These are phyloP conservation scores for Phyllosticta paracitricarpa DNA, from an alignment of 2,329 filamentous ascomycete species.

Conservation along the genomic window DNA sequence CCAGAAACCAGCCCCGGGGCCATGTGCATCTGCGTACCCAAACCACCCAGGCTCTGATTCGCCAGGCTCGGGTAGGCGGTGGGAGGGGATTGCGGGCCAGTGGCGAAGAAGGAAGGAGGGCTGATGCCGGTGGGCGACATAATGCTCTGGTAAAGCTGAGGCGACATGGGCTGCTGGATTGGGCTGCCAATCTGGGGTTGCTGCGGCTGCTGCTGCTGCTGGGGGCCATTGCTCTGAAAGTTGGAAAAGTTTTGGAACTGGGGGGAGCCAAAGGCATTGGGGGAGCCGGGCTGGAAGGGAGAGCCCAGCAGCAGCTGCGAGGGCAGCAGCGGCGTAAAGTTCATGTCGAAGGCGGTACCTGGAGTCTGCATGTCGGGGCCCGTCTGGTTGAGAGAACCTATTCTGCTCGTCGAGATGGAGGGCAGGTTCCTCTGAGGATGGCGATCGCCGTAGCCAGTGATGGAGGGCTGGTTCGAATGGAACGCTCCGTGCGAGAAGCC, in stretches of 20 bases:
- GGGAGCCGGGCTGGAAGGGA: constrained; percentile 92
- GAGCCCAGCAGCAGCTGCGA: constrained; percentile 91
- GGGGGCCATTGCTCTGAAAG: constrained; percentile 50
- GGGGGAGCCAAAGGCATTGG: constrained; percentile 77
- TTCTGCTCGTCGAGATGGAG: constrained; percentile 77
- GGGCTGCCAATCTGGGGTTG: constrained; percentile 61
- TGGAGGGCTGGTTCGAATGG: constrained; percentile 62
- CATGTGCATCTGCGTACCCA: constrained; percentile 66
- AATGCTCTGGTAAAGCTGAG: constrained; percentile 73
- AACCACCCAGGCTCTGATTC: constrained; percentile 49
- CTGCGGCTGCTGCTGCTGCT: constrained; percentile 49
- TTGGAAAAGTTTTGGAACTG: constrained; percentile 79
- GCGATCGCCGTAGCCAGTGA: constrained; percentile 75
- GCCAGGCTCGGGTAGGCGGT: constrained; percentile 58
- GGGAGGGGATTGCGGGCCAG: constrained; percentile 76
- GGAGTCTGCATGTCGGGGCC: constrained; percentile 72
- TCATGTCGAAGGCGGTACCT: constrained; percentile 89
- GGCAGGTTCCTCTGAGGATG: constrained; percentile 85
- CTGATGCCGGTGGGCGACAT: constrained; percentile 79
- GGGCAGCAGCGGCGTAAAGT: constrained; percentile 91
- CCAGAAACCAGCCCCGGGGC: constrained; percentile 73
- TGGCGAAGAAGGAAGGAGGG: constrained; percentile 62
- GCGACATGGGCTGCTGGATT: constrained; percentile 62
- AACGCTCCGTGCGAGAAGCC: constrained; percentile 92
- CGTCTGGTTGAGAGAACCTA: constrained; percentile 46